Percentiles rank a stretch among this genome's conserved stretches.
phyloP scores from a whole-genome alignment of 129 eudicot species.

The Apium graveolens region DNA sequence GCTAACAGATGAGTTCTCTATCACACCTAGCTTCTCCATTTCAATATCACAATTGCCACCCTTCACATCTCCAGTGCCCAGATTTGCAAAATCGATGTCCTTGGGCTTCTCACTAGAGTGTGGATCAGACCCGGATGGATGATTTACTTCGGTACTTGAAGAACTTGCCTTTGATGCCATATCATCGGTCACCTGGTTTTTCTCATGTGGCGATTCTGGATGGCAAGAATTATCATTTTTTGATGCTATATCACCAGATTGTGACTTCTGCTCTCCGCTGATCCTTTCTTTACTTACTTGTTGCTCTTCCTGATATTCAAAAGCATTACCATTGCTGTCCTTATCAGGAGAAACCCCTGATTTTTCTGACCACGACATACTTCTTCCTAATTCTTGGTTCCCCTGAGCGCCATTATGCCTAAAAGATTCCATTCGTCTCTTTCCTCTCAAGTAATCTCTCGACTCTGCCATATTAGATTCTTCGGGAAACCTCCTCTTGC shows the following conservation, averaged over 20 bases:
- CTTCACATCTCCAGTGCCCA: slow-evolving; percentile 20
- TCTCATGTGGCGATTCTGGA: slow-evolving; percentile 22
- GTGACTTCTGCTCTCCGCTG: slow-evolving; percentile 30
- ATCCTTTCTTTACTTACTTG: slow-evolving; percentile 30
- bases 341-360: slow-evolving; percentile 25
- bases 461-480: slow-evolving; percentile 26
- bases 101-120: slow-evolving; percentile 26
- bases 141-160: slow-evolving; percentile 23
- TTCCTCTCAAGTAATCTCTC: slow-evolving; percentile 36
- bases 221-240: slow-evolving; percentile 23
- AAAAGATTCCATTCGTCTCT: slow-evolving; percentile 43
- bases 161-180: slow-evolving; percentile 22
- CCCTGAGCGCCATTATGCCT: slow-evolving; percentile 42
- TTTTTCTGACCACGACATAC: slow-evolving; percentile 49
- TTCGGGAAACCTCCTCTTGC: slow-evolving; percentile 42
- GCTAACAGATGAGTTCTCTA: slow-evolving; percentile 25
- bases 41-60: slow-evolving; percentile 29
- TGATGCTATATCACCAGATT: slow-evolving; percentile 30
- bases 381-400: slow-evolving; percentile 36
- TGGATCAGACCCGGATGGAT: slow-evolving; percentile 14
- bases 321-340: slow-evolving; percentile 38
- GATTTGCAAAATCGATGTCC: slow-evolving; percentile 13
- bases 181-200: slow-evolving; percentile 21
- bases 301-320: slow-evolving; percentile 37
- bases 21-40: slow-evolving; percentile 30